These are phyloP conservation scores for Geotrichum restrictum DNA, from an alignment of 1,139 yeast genomes.

Conservation along the genomic window DNA sequence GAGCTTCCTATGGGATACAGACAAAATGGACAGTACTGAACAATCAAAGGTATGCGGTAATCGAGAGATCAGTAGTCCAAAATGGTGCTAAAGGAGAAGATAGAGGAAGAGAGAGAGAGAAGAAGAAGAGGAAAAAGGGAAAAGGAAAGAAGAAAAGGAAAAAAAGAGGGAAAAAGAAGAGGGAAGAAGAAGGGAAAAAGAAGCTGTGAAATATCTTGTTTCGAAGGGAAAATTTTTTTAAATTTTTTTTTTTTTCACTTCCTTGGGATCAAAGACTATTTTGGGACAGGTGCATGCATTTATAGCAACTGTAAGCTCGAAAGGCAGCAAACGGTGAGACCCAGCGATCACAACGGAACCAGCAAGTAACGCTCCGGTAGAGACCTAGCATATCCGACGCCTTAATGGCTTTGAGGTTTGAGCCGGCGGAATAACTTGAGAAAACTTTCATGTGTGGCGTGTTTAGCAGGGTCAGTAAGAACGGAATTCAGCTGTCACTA, in stretches of 20 bases:
- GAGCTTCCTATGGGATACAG: constrained; percentile 3
- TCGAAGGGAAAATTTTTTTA: neutral
- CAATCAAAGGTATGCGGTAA: neutral
- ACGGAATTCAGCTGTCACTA: too few species aligned
- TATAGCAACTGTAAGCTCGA: neutral
- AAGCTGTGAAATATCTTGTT: neutral
- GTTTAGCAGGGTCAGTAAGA: too few species aligned
- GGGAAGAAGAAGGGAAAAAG: neutral
- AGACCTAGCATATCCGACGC: too few species aligned
- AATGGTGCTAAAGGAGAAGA: constrained; percentile 16
- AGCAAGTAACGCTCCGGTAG: too few species aligned
- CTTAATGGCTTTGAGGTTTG: too few species aligned
- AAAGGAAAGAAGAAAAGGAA: constrained; percentile 2
- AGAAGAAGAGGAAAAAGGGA: constrained; percentile 2
- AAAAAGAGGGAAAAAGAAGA: constrained; percentile 4
- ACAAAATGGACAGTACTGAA: constrained; percentile 13
- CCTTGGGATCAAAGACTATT: constrained; percentile 5
- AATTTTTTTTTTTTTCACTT: neutral
- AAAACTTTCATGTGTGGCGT: too few species aligned
- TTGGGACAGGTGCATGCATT: constrained; percentile 5
- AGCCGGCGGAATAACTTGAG: too few species aligned
- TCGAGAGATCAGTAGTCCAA: constrained; percentile 13
- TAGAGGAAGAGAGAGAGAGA: constrained; percentile 16
- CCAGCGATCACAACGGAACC: too few species aligned
- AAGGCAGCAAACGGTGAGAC: neutral